phyloP scores from a whole-genome alignment of 345 rosid genomes.

The Salix suchowensis region DNA sequence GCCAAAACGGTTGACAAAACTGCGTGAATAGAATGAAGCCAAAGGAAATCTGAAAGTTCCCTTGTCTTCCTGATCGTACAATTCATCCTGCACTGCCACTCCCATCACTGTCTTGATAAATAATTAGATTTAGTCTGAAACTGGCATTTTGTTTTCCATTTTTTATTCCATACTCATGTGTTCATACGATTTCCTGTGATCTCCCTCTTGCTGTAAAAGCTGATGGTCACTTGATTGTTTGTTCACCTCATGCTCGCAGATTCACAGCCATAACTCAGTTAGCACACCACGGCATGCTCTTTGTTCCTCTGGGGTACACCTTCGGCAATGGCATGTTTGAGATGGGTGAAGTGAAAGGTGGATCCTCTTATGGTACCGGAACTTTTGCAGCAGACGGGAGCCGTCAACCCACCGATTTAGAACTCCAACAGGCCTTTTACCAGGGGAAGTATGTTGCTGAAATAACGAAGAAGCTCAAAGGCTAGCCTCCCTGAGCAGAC shows the following conservation, averaged over 20 bases:
- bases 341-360: constrained; percentile 88
- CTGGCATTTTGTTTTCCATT: neutral
- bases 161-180: neutral
- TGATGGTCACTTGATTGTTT: neutral
- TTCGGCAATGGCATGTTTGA: constrained; percentile 81
- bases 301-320: constrained; percentile 85
- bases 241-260: constrained; percentile 31
- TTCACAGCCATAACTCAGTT: constrained; percentile 79
- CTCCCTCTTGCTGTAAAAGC: neutral
- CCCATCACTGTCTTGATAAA: neutral
- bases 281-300: constrained; percentile 88
- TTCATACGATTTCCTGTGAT: neutral
- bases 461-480: constrained; percentile 67
- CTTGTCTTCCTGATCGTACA: neutral
- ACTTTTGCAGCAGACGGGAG: constrained; percentile 86
- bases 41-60: neutral
- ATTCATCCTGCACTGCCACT: neutral
- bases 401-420: constrained; percentile 73
- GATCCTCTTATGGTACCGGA: constrained; percentile 89
- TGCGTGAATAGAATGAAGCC: neutral
- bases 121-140: neutral
- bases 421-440: constrained; percentile 73
- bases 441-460: constrained; percentile 85
- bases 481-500: neutral
- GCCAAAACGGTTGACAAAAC: neutral